Evolutionary conservation across 495 filamentous ascomycete genomes (phyloP).

Genomic region (Hypoxylon fragiforme): DNA sequence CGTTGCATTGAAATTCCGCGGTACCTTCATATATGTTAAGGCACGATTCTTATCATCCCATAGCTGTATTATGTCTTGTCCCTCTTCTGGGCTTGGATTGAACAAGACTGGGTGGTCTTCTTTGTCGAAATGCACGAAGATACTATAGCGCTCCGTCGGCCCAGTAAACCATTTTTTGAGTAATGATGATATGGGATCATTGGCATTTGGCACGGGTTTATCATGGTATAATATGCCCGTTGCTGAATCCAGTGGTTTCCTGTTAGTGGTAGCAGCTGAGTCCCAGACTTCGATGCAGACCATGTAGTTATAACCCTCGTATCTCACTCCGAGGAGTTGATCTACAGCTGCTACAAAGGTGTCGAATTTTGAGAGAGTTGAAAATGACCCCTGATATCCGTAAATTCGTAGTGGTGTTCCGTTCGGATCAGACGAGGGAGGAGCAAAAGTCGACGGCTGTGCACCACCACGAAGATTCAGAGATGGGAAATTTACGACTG

Average conservation of each 20-base stretch:
- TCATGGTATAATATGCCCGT: conserved; percentile 12
- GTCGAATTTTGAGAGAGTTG: not conserved
- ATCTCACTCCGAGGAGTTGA: conserved; percentile 4
- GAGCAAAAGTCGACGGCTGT: not conserved
- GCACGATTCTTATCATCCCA: conserved; percentile 3
- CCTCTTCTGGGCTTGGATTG: conserved; percentile 8
- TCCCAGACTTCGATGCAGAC: conserved; percentile 32
- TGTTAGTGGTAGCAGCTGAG: not conserved
- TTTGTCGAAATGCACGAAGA: conserved; percentile 24
- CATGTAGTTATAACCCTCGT: conserved; percentile 4
- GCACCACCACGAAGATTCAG: conserved; percentile 34
- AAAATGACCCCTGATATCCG: conserved; percentile 17
- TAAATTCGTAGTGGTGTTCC: not conserved
- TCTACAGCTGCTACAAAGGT: conserved; percentile 10
- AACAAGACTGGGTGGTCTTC: conserved; percentile 10
- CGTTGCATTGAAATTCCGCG: not conserved
- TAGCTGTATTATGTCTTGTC: conserved; percentile 19
- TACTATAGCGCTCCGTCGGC: not conserved
- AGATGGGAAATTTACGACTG: conserved; percentile 5
- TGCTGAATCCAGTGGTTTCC: not conserved
- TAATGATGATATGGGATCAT: conserved; percentile 7
- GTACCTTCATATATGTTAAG: conserved; percentile 33
- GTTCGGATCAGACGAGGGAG: not conserved
- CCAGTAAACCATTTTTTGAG: conserved; percentile 5
- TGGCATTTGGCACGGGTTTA: not conserved